Base-by-base conservation (phyloP, 2,329 filamentous ascomycete species). In the Fusarium sp. region DNA sequence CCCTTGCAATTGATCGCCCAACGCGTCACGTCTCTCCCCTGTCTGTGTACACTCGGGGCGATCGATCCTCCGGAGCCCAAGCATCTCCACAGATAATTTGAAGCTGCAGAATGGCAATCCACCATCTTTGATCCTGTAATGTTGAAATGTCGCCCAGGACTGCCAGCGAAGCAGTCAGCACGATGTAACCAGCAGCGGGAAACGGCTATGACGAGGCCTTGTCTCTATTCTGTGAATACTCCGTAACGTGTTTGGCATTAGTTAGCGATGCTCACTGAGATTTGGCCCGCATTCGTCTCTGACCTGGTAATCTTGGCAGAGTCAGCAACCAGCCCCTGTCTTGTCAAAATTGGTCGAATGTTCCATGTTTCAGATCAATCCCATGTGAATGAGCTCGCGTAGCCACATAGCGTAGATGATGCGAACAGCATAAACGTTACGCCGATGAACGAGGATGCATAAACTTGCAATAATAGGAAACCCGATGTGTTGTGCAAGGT, bases 21-120 rank as follows among this genome's bases (percentile, higher is more conserved):
- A 70, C 71, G 61, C 71, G 72, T 74, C 71, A 75, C 69, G 63
- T 63, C 56, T 57, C 38, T 60, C 41, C 51, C 48, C 38, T 73
- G 53, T 59, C 24, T 39, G 48, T 65, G 53, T 59, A 61, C 36
- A 61, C 42, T 58, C 54, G 48, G 69, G 69, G 50, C 55, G 72
- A 75, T 75, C 72, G 60, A 66, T 70, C 59, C 56, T 69, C 63
- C 56, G 55, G 14, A 42, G 59, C 47, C 69, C 44, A 66, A 54
- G 60, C 58, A 70, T 74, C 55, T 62, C 72, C 72, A 74, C 72
- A 72, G 30, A 47, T 75, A 74, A 74, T 74, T 74, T 69, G 42
- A 72, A 39, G 56, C 72, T 69, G 68, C 59, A 56, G 68, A 56
- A 63, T 55, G 54, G 39, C 56, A 58, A 60, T 69, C 63, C 72